Base-by-base conservation (phyloP, 2,329 filamentous ascomycete species). In the Curvularia spicifera region DNA sequence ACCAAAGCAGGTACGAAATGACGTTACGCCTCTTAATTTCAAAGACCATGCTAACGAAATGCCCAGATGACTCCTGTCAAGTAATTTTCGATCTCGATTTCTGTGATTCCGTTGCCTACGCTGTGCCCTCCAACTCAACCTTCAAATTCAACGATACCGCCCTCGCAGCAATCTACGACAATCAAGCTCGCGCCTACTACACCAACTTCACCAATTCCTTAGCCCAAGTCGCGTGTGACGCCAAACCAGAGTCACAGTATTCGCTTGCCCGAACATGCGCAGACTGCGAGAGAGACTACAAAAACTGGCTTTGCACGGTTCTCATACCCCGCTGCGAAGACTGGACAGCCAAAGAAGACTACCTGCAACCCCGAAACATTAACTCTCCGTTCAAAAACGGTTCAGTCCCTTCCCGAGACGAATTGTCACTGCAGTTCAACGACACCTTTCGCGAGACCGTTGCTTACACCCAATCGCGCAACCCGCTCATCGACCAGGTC, bases 231-330 rank as follows among this genome's bases (percentile, higher is more conserved):
- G 87, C 91, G 13, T 99, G 95, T 81, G 88, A 97, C 68, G 89
- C 91, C 2, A 85, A 85, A 0, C 79, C 85, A 1, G 88, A 89
- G 33, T 87, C 90, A 13, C 85, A 86, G 63, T 99, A 96, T 79
- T 97, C 93, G 1, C 86, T 98, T 13, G 90, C 87, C 1, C 86
- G 88, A 42, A 85, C 78, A 66, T 99, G 95, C 80, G 77, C 81
- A 43, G 85, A 96, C 76, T 99, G 95, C 78, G 85, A 82, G 15
- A 71, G 74, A 0, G 91, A 92, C 8, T 99, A 99, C 83, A 97
- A 96, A 76, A 83, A 88, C 71, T 99, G 95, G 95, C 87, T 99
- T 20, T 99, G 95, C 80, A 90, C 91, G 24, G 93, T 98, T 28
- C 90, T 88, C 15, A 95, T 99, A 61, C 95, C 95, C 1, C 90